These are phyloP conservation scores for Taphrina communis DNA, from an alignment of 1,139 yeast genomes.

Conservation along the genomic window DNA sequence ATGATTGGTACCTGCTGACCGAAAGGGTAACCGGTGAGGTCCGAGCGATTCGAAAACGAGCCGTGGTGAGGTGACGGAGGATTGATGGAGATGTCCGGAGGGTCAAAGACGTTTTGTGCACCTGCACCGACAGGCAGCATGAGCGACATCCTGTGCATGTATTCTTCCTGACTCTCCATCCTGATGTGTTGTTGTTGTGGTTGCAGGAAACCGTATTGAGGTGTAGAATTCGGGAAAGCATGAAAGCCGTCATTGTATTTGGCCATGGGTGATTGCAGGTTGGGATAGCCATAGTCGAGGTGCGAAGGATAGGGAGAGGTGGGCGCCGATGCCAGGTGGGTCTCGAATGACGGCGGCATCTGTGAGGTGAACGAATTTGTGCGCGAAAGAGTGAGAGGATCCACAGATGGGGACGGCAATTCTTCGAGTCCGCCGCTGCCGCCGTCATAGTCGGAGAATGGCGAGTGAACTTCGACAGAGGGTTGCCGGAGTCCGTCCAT, in stretches of 20 bases:
- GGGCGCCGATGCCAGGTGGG: conserved; percentile 12
- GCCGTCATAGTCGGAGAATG: conserved; percentile 34
- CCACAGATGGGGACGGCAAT: conserved; percentile 25
- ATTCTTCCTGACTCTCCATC: neutral
- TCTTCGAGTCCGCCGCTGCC: conserved; percentile 24
- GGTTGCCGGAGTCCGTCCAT: neutral
- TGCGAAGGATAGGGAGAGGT: conserved; percentile 13
- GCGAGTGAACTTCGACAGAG: conserved; percentile 31
- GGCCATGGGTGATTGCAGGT: neutral
- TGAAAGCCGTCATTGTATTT: neutral
- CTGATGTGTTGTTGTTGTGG: neutral
- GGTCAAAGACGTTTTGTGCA: neutral
- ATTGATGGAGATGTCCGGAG: conserved; percentile 35
- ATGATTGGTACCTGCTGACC: conserved; percentile 25
- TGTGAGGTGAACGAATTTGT: conserved; percentile 32
- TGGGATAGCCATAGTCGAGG: neutral
- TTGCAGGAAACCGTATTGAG: conserved; percentile 22
- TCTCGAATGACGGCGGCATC: conserved; percentile 18
- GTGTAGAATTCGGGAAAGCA: neutral
- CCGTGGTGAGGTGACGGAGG: conserved; percentile 31
- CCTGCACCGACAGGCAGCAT: neutral
- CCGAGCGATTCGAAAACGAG: neutral
- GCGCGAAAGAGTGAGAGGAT: conserved; percentile 28
- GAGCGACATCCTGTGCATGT: neutral
- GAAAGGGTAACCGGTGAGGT: conserved; percentile 11